These are phyloP conservation scores for Ustilago loliicola DNA, from an alignment of 1,284 basidiomycete species.

Conservation along the genomic window DNA sequence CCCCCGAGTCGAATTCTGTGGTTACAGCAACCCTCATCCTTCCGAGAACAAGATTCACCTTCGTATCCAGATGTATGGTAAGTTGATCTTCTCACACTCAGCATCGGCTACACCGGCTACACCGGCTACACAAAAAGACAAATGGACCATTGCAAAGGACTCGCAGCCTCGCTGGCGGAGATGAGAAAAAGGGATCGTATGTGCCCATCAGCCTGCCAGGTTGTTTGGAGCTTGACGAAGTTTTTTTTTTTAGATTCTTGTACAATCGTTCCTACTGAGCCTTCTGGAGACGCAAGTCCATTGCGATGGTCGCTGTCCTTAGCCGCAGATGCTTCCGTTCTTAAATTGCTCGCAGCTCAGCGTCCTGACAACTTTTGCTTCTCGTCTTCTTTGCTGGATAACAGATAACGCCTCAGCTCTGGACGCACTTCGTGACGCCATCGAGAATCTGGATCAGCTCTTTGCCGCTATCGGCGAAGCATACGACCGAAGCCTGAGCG, in stretches of 20 bases:
- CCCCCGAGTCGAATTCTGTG: conserved; percentile 98
- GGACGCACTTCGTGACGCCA: conserved; percentile 62
- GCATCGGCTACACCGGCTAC: conserved; percentile 2
- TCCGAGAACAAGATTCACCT: conserved; percentile 96
- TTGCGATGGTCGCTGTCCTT: conserved; percentile 21
- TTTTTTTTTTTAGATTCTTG: conserved; percentile 55
- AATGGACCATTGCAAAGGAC: conserved; percentile 7
- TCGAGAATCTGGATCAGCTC: conserved; percentile 62
- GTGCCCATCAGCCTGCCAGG: conserved; percentile 48
- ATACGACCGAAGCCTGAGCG: conserved; percentile 57
- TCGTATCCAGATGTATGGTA: conserved; percentile 98
- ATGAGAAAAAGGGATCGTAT: conserved; percentile 59
- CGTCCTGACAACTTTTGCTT: conserved; percentile 1
- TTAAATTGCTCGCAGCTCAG: neutral
- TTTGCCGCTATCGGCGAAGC: conserved; percentile 61
- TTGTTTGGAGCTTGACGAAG: conserved; percentile 54
- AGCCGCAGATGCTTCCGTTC: neutral
- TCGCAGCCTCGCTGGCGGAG: conserved; percentile 26
- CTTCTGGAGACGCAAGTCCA: conserved; percentile 18
- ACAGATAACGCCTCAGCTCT: conserved; percentile 56
- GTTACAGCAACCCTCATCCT: conserved; percentile 95
- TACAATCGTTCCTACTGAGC: conserved; percentile 71
- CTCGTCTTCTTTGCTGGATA: neutral
- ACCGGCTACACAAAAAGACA: too few species aligned
- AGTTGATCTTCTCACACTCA: conserved; percentile 70